phyloP scores from a whole-genome alignment of 1,284 basidiomycete genomes.

The Inonotus obliquus region DNA sequence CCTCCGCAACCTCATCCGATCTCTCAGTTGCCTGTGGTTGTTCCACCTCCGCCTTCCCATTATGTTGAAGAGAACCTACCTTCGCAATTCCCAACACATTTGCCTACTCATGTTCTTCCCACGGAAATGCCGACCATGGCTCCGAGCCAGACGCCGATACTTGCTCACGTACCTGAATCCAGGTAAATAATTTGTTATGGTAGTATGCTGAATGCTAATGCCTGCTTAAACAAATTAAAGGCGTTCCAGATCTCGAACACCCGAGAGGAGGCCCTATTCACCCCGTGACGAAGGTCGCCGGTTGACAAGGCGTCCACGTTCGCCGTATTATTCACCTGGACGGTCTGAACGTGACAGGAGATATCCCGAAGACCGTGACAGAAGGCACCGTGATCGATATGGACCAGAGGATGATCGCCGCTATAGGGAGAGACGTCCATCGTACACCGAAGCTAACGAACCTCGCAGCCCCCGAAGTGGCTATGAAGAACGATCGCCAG shows the following conservation, averaged over 20 bases:
- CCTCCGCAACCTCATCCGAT: neutral
- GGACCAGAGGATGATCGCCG: neutral
- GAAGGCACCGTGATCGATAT: neutral
- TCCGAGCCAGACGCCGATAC: neutral
- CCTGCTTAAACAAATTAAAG: neutral
- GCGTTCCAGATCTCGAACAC: constrained; percentile 19
- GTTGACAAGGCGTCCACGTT: constrained; percentile 18
- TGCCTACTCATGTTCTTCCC: constrained; percentile 5
- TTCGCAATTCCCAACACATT: constrained; percentile 12
- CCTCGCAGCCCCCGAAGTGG: neutral
- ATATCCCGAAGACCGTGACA: neutral
- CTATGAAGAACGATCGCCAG: no score
- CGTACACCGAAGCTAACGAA: neutral
- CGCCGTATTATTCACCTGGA: neutral
- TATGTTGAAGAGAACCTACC: constrained; percentile 1
- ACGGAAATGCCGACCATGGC: no score
- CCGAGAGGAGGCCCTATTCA: constrained; percentile 25
- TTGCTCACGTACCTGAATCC: neutral
- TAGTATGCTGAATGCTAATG: no score
- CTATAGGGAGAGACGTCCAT: neutral
- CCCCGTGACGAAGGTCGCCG: constrained; percentile 18
- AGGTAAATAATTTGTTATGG: neutral
- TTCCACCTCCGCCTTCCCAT: constrained; percentile 8
- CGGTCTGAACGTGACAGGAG: neutral
- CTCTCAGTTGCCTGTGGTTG: neutral